Base-by-base conservation (phyloP, 495 filamentous ascomycete species). In the Filosporella fistucella region DNA sequence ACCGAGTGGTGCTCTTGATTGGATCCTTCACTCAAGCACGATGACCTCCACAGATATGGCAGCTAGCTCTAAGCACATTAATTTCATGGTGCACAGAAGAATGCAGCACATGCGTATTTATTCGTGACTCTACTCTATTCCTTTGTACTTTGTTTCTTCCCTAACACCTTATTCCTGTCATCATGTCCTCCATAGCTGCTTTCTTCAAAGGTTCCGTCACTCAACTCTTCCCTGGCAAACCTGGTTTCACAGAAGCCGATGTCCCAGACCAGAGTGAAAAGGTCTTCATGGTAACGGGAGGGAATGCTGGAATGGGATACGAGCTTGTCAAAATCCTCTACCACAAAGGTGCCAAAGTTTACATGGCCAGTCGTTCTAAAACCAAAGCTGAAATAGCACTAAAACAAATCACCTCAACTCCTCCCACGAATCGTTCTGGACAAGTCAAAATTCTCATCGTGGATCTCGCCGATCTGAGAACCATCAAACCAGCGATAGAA, bases 391-490 rank as follows among this genome's bases (percentile, higher is more conserved):
- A 3, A 4, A 32, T 23, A 3, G 68, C 66, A 3, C 71, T 78
- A 4, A 21, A 37, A 8, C 26, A 52, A 3, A 70, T 76, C 42
- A 57, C 63, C 29, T 13, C 42, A 2, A 13, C 20, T 22, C 16
- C 37, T 9, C 21, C 38, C 34, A 29, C 49, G 0, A 32, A 42
- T 2, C 43, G 56, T 7, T 47, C 44, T 2, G 70, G 68, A 13
- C 34, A 60, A 10, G 23, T 82, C 2, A 40, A 63, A 1, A 79
- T 67, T 46, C 63, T 81, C 1, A 47, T 53, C n/a, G 55, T 81
- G 6, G 58, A 70, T 3, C 69, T 83, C 0, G 55, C 65, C n/a
- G 72, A 80, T 49, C 63, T 82, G 6, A 53, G 58, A 2, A 71
- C 68, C 5, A 71, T 83, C 45, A 75, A 73, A 45, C 32, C 63